Conservation (phyloP, 2,329 filamentous ascomycete genomes). For the Ambrosiella beaveri region DNA sequence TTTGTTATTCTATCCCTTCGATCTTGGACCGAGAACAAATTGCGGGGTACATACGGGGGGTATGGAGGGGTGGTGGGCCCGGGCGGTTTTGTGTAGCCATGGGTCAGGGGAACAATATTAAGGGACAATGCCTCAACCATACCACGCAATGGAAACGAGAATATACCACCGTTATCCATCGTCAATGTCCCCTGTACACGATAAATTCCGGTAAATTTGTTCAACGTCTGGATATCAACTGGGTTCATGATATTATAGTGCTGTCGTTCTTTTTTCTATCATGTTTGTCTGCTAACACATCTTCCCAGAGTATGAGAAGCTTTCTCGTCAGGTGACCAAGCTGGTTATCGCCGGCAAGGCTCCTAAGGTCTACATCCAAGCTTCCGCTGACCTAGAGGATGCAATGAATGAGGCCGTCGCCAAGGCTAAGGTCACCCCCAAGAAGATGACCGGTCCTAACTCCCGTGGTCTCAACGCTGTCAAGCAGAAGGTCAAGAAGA, state of each 20-base stretch:
- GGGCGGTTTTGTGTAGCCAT: background rate
- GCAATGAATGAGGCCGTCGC: constrained; percentile 83
- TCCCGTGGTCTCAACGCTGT: constrained; percentile 88
- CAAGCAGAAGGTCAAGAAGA: constrained; percentile 97
- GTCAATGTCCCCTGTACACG: too few species aligned
- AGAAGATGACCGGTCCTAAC: constrained; percentile 98
- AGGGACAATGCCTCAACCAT: background rate
- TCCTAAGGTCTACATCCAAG: constrained; percentile 85
- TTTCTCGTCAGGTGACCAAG: constrained; percentile 73
- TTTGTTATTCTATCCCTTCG: background rate
- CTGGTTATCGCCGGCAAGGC: constrained; percentile 58
- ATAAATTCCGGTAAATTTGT: background rate
- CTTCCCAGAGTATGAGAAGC: constrained; percentile 70
- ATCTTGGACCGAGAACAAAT: constrained; percentile 1
- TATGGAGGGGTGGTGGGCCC: background rate
- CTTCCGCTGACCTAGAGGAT: constrained; percentile 84
- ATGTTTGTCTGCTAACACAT: background rate
- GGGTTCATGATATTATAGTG: background rate
- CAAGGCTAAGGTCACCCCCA: constrained; percentile 88
- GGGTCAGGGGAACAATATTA: constrained; percentile 2
- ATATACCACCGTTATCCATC: background rate
- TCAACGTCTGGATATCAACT: background rate
- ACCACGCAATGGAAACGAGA: background rate
- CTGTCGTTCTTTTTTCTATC: background rate
- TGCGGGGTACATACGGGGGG: background rate